Conservation (phyloP, 805 yeast genomes). For the Monosporozyma solicola region DNA sequence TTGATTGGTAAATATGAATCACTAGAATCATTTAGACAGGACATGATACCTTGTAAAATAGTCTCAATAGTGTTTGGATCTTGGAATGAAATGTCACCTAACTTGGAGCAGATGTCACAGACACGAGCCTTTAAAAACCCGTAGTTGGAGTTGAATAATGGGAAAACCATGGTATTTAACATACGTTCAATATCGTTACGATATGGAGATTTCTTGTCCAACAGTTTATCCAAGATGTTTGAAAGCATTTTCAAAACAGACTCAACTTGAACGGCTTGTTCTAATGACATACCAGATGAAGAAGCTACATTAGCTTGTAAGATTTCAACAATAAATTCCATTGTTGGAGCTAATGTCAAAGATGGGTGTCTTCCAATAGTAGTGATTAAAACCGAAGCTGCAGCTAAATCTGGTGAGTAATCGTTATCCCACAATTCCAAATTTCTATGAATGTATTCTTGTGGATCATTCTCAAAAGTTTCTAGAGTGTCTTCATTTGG, state of each 20-base stretch:
- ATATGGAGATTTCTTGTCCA: constrained; percentile 48
- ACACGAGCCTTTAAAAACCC: constrained; percentile 72
- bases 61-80: constrained; percentile 30
- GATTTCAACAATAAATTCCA: constrained; percentile 49
- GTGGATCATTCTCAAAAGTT: constrained; percentile 76
- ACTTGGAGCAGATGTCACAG: constrained; percentile 54
- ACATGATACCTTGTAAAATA: constrained; percentile 40
- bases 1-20: constrained; percentile 60
- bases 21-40: constrained; percentile 31
- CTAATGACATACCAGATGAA: constrained; percentile 29
- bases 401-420: constrained; percentile 68
- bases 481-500: constrained; percentile 62
- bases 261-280: constrained; percentile 59
- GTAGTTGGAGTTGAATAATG: constrained; percentile 53
- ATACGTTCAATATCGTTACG: constrained; percentile 59
- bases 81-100: constrained; percentile 51
- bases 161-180: constrained; percentile 54
- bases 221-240: constrained; percentile 52
- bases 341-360: constrained; percentile 48
- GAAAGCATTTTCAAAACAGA: constrained; percentile 76
- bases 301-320: constrained; percentile 27
- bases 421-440: constrained; percentile 58
- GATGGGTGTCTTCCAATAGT: constrained; percentile 61
- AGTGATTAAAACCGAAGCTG: constrained; percentile 61
- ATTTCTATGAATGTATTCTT: constrained; percentile 70